Evolutionary conservation across 106 monocot genomes (phyloP).

Genomic region (Iris macrosiphon): DNA sequence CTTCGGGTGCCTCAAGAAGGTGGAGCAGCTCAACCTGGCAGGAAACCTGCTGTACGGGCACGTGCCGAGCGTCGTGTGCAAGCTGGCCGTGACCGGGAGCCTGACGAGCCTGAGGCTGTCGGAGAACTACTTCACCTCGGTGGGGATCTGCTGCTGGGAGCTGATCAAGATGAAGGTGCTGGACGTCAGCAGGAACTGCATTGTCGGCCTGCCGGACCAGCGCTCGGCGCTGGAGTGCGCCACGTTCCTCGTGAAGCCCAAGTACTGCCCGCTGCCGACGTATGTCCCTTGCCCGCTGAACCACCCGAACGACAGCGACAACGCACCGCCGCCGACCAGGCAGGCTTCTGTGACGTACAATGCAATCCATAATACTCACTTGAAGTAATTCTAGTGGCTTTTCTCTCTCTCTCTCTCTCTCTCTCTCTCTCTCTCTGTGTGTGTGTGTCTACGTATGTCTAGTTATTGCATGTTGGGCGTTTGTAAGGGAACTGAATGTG

Average conservation of each 20-base stretch:
- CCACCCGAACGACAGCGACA: too few species aligned
- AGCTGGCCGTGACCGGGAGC: slow-evolving; percentile 1
- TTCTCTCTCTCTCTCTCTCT: too few species aligned
- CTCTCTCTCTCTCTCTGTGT: too few species aligned
- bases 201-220: background rate
- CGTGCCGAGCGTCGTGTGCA: slow-evolving; percentile 34
- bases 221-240: background rate
- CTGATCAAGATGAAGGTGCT: slow-evolving; percentile 1
- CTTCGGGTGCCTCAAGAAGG: slow-evolving; percentile 30
- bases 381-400: too few species aligned
- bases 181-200: too few species aligned
- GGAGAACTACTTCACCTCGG: background rate
- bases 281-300: background rate
- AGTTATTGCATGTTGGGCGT: too few species aligned
- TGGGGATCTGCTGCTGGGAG: background rate
- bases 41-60: slow-evolving; percentile 32
- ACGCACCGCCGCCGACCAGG: too few species aligned
- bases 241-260: background rate
- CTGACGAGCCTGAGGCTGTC: background rate
- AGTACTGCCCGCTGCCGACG: background rate
- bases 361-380: too few species aligned
- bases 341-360: too few species aligned
- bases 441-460: too few species aligned
- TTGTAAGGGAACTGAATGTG: too few species aligned
- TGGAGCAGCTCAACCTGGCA: slow-evolving; percentile 58